A percentile compares a stretch with the other conserved stretches of the same genome.
phyloP scores from a whole-genome alignment of 148 eudicot species.

The Diospyros kaki region DNA sequence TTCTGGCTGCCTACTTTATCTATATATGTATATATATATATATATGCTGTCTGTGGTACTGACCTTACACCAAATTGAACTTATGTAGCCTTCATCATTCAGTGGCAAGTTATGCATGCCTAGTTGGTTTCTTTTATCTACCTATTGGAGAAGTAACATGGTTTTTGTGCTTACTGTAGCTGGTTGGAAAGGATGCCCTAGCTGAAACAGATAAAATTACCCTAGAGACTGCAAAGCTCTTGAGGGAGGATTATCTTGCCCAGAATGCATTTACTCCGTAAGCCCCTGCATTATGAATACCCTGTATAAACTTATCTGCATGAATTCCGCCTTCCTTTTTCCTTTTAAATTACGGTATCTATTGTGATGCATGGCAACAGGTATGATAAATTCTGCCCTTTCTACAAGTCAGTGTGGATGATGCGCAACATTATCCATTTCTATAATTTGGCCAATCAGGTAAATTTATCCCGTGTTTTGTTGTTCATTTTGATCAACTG shows the following conservation, averaged over 20 bases:
- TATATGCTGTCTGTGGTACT: not conserved
- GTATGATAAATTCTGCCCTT: constrained; percentile 95
- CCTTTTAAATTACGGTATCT: constrained; percentile 9
- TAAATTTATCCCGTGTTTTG: constrained; percentile 15
- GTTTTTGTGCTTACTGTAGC: constrained; percentile 47
- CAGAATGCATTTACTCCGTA: constrained; percentile 99
- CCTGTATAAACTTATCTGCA: not conserved
- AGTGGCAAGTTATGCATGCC: not conserved
- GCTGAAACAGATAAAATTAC: constrained; percentile 97
- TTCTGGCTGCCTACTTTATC: not conserved
- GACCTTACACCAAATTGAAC: constrained; percentile 2
- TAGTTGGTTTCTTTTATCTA: not conserved
- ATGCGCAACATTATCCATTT: constrained; percentile 99
- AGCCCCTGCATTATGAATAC: constrained; percentile 19
- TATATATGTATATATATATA: too few relatives aligned
- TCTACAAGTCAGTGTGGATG: constrained; percentile 99
- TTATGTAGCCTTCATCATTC: not conserved
- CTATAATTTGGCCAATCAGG: constrained; percentile 98
- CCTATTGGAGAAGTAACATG: not conserved
- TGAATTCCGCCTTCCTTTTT: not conserved
- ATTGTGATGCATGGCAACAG: constrained; percentile 29
- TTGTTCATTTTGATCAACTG: not conserved
- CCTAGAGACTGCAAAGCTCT: constrained; percentile 87
- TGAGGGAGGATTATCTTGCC: constrained; percentile 99
- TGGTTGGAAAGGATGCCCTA: constrained; percentile 96